These are phyloP conservation scores for Colletotrichum noveboracense DNA, from an alignment of 2,329 filamentous ascomycete species.

Conservation along the genomic window DNA sequence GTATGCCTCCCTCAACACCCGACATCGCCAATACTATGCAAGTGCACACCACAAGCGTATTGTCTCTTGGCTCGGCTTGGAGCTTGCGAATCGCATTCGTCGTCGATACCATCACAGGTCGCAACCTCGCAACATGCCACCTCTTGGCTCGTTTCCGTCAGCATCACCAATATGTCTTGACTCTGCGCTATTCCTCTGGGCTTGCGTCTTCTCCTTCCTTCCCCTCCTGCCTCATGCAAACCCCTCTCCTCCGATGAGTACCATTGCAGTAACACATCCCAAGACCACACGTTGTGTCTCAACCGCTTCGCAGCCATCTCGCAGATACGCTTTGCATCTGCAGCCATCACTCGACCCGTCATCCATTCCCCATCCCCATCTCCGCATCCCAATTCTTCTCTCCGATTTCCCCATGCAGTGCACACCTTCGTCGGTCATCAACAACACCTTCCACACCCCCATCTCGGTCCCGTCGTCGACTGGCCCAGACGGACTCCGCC, in stretches of 20 bases:
- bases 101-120: background rate
- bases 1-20: background rate
- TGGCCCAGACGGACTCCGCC: background rate
- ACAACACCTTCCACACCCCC: background rate
- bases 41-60: background rate
- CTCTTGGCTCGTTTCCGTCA: background rate
- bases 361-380: background rate
- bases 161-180: background rate
- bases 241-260: background rate
- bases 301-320: background rate
- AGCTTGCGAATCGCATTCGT: slow-evolving; percentile 1
- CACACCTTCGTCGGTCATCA: background rate
- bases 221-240: background rate
- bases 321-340: slow-evolving; percentile 8
- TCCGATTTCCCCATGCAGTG: background rate
- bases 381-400: background rate
- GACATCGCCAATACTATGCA: background rate
- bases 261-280: background rate
- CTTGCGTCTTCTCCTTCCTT: background rate
- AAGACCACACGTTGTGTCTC: background rate
- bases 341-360: slow-evolving; percentile 9
- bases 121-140: background rate
- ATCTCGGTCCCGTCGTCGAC: background rate
- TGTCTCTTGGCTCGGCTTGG: background rate
- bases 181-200: slow-evolving; percentile 4